phyloP scores from a whole-genome alignment of 78 protist species.

The Dictyostelium capitatum region DNA sequence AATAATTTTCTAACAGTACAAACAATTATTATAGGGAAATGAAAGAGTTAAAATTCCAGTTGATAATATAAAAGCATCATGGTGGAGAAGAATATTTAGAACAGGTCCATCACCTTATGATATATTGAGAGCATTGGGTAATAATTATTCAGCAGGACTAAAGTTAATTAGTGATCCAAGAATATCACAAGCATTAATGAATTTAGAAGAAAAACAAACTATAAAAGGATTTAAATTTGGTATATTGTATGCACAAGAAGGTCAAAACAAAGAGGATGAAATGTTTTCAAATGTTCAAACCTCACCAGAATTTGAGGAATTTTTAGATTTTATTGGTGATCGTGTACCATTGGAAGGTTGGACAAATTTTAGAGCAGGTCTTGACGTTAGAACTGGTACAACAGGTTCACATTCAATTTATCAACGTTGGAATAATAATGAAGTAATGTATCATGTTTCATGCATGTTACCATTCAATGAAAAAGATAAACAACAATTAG shows the following conservation, averaged over 20 bases:
- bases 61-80: conserved; percentile 64
- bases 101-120: conserved; percentile 80
- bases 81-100: conserved; percentile 83
- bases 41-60: conserved; percentile 60
- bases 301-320: conserved; percentile 80
- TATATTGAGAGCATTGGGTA: conserved; percentile 43
- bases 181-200: conserved; percentile 77
- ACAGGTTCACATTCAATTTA: conserved; percentile 80
- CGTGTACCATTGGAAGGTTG: conserved; percentile 73
- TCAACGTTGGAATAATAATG: conserved; percentile 78
- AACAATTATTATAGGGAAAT: conserved; percentile 46
- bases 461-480: conserved; percentile 80
- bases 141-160: conserved; percentile 13
- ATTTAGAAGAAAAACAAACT: conserved; percentile 76
- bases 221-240: conserved; percentile 86
- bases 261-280: conserved; percentile 83
- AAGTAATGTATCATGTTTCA: conserved; percentile 84
- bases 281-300: conserved; percentile 78
- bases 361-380: conserved; percentile 76
- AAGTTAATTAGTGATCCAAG: conserved; percentile 56
- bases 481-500: conserved; percentile 82
- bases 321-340: conserved; percentile 74
- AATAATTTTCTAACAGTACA: neutral
- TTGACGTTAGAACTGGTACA: conserved; percentile 77
- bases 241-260: conserved; percentile 77